These are phyloP conservation scores for Tylopilus sp. DNA, from an alignment of 1,284 basidiomycete genomes.

Conservation along the genomic window DNA sequence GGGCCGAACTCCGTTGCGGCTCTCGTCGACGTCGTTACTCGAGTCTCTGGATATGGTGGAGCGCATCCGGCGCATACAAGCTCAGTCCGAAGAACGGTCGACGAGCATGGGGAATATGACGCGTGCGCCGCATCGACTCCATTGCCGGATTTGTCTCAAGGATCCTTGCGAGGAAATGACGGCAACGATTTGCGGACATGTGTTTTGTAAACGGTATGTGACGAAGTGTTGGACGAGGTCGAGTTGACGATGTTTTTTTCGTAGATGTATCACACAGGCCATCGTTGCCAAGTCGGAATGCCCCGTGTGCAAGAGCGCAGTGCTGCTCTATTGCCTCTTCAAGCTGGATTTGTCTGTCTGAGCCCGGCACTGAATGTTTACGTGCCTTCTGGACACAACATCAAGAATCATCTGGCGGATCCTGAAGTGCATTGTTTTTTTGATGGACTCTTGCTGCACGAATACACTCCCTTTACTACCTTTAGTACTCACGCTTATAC, in stretches of 20 bases:
- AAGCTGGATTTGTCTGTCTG: constrained; percentile 38
- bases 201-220: constrained; percentile 65
- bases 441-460: background rate
- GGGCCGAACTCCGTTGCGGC: constrained; percentile 23
- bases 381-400: background rate
- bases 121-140: constrained; percentile 36
- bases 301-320: constrained; percentile 59
- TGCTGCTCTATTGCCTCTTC: constrained; percentile 61
- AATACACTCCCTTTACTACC: too few species aligned
- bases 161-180: constrained; percentile 60
- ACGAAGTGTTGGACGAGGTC: background rate
- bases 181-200: constrained; percentile 66
- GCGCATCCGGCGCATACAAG: constrained; percentile 1
- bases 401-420: background rate
- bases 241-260: too few species aligned
- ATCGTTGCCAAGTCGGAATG: constrained; percentile 58
- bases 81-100: background rate
- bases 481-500: too few species aligned
- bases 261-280: constrained; percentile 61
- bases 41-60: constrained; percentile 16
- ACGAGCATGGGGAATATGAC: background rate
- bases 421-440: background rate
- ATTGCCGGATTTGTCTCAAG: constrained; percentile 57
- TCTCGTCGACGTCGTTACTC: constrained; percentile 30
- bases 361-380: background rate